phyloP scores from a whole-genome alignment of 1,284 basidiomycete species.

The Grifola frondosa region DNA sequence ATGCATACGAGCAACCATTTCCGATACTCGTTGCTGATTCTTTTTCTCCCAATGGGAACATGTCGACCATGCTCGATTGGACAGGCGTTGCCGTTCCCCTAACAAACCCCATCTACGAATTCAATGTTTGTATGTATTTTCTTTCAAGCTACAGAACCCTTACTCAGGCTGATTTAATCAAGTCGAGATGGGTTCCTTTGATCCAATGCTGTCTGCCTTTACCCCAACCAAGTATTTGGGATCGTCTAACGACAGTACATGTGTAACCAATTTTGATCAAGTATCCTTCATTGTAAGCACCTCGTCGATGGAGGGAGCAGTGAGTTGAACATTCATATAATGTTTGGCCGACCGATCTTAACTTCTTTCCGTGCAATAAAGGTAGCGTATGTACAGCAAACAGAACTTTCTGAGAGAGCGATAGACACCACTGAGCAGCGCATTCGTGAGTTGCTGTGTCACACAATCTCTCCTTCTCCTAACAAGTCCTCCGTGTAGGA shows the following conservation, averaged over 20 bases:
- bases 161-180: too few species aligned
- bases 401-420: too few species aligned
- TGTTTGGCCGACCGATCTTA: constrained; percentile 1
- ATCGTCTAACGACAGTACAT: constrained; percentile 39
- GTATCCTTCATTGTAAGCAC: constrained; percentile 36
- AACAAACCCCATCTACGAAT: constrained; percentile 40
- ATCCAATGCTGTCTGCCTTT: constrained; percentile 44
- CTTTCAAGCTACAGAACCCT: neutral
- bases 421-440: too few species aligned
- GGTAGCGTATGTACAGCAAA: too few species aligned
- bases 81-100: constrained; percentile 27
- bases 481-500: too few species aligned
- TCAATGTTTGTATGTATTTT: constrained; percentile 39
- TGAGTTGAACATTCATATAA: too few species aligned
- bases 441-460: too few species aligned
- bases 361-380: constrained; percentile 11
- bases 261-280: constrained; percentile 48
- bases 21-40: constrained; percentile 21
- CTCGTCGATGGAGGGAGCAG: too few species aligned
- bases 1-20: constrained; percentile 17
- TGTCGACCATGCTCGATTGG: neutral
- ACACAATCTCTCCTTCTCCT: too few species aligned
- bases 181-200: constrained; percentile 45
- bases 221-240: constrained; percentile 40
- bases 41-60: constrained; percentile 10